Evolutionary conservation across 2,329 filamentous ascomycete species (phyloP).

Genomic region (Colletotrichum somersetense): DNA sequence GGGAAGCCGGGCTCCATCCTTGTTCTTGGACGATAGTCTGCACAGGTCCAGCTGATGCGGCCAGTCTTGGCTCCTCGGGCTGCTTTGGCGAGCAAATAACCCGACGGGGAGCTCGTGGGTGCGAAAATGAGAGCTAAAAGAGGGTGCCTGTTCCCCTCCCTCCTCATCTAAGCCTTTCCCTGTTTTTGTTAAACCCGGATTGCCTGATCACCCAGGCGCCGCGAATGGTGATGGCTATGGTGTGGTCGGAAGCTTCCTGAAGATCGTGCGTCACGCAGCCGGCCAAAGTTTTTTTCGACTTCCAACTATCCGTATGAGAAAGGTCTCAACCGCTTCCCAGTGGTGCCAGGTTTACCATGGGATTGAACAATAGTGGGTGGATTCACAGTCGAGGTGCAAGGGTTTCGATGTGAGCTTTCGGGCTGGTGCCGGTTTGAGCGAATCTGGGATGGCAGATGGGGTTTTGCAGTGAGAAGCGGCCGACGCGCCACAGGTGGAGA

Average conservation of each 20-base stretch:
- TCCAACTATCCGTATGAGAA: too few relatives aligned
- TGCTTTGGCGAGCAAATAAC: neutral
- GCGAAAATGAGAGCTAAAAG: neutral
- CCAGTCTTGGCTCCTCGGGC: conserved; percentile 13
- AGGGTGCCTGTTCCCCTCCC: neutral
- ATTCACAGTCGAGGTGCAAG: neutral
- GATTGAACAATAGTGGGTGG: conserved; percentile 1
- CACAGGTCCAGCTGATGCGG: conserved; percentile 15
- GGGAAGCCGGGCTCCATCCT: conserved; percentile 7
- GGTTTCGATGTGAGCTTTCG: neutral
- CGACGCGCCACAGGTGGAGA: conserved; percentile 8
- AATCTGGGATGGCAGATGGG: neutral
- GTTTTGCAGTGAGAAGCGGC: conserved; percentile 5
- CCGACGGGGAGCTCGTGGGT: neutral
- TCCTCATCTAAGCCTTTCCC: neutral
- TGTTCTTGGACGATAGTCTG: conserved; percentile 12
- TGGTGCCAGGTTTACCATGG: neutral
- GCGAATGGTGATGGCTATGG: conserved; percentile 6
- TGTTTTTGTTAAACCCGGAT: neutral
- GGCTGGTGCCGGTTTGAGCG: neutral
- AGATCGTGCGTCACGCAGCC: neutral
- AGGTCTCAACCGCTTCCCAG: neutral
- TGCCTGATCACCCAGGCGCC: neutral
- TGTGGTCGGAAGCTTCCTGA: conserved; percentile 4
- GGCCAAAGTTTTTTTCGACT: neutral